These are phyloP conservation scores for Apiospora sp. DNA, from an alignment of 2,329 filamentous ascomycete genomes.

Conservation along the genomic window DNA sequence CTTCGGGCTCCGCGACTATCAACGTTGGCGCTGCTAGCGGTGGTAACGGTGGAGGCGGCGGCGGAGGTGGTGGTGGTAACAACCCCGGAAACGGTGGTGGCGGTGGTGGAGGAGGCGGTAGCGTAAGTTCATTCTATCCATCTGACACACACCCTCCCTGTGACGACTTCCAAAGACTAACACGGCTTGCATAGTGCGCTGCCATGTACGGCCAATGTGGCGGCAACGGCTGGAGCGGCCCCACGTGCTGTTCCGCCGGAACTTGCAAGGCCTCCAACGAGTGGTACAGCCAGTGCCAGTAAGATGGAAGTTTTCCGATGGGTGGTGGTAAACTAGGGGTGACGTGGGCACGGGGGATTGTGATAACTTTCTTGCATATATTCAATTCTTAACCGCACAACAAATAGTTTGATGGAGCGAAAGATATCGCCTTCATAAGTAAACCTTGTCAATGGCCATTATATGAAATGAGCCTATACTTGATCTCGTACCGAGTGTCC, in stretches of 20 bases:
- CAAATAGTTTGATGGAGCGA: background rate
- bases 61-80: background rate
- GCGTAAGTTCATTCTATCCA: background rate
- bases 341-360: background rate
- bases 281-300: constrained; percentile 24
- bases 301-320: background rate
- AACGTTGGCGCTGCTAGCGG: constrained; percentile 10
- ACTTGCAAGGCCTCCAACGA: constrained; percentile 25
- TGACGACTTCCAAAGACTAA: background rate
- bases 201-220: constrained; percentile 21
- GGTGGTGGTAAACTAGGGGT: too few species aligned
- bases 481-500: background rate
- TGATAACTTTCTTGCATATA: background rate
- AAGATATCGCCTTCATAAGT: background rate
- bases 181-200: background rate
- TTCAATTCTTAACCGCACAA: background rate
- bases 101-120: background rate
- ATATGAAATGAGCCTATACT: background rate
- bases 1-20: constrained; percentile 49
- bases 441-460: background rate
- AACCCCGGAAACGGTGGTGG: background rate
- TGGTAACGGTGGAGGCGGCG: background rate
- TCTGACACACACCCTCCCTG: background rate
- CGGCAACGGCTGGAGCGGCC: constrained; percentile 20
- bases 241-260: constrained; percentile 18